These are phyloP conservation scores for Thelonectria discophora DNA, from an alignment of 2,329 filamentous ascomycete species.

Conservation along the genomic window DNA sequence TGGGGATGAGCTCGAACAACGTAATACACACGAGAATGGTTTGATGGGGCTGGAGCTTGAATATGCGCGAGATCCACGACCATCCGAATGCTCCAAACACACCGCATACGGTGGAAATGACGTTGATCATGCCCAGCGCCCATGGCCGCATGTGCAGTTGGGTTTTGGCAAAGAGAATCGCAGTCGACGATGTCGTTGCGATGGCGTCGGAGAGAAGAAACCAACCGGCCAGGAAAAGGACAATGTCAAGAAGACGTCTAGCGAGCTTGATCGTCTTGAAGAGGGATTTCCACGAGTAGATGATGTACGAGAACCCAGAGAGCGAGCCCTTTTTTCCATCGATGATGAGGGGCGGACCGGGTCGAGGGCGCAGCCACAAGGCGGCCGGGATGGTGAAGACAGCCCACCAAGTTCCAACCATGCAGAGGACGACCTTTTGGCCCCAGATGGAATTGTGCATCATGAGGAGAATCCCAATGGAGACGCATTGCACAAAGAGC, in stretches of 20 bases:
- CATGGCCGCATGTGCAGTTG: conserved; percentile 89
- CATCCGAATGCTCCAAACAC: conserved; percentile 90
- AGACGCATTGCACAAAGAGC: conserved; percentile 82
- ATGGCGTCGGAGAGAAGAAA: conserved; percentile 94
- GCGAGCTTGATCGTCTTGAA: conserved; percentile 82
- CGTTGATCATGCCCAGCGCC: conserved; percentile 89
- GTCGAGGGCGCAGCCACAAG: conserved; percentile 86
- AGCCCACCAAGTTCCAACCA: conserved; percentile 93
- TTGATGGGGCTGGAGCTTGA: conserved; percentile 79
- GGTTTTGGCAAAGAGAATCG: conserved; percentile 95
- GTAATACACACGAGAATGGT: conserved; percentile 93
- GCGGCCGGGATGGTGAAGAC: conserved; percentile 88
- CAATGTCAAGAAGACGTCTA: conserved; percentile 74
- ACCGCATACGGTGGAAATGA: conserved; percentile 86
- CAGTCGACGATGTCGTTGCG: conserved; percentile 92
- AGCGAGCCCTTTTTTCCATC: conserved; percentile 49
- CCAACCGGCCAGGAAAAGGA: conserved; percentile 87
- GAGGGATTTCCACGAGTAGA: conserved; percentile 86
- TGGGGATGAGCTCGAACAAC: conserved; percentile 89
- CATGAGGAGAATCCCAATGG: conserved; percentile 78
- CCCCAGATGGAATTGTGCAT: conserved; percentile 84
- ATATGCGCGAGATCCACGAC: conserved; percentile 77
- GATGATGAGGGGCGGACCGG: conserved; percentile 79
- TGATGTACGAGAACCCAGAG: conserved; percentile 74
- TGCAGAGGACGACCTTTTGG: conserved; percentile 84